Evolutionary conservation across 1,284 basidiomycete genomes (phyloP), one percentile per base, ranked within the genome.

Genomic region (Malassezia sympodialis): DNA sequence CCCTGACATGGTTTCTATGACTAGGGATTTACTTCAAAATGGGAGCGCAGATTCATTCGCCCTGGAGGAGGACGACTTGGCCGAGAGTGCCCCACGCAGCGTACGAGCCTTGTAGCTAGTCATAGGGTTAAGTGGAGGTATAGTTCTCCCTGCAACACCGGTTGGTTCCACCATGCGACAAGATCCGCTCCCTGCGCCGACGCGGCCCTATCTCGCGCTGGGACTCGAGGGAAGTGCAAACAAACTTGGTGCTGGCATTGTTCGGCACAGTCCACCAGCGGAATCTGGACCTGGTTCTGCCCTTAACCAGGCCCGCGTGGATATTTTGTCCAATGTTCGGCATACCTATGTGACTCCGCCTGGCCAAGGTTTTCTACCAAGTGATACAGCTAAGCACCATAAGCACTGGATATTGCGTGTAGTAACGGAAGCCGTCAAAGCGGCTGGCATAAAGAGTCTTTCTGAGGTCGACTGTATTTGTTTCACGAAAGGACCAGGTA

Each of bases 301-400:
- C 86, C 32, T 57, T 4, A 57, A 57, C 24, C 27, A 46, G 21
- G 55, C 50, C 8, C 30, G 45, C 17, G 76, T 77, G 11, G 72
- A 76, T 23, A 75, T 78, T 49, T 68, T 78, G 14, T 74, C 73
- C n/a, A 78, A 78, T 59, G 74, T 96, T 56, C 83, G 94, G 61
- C 94, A 96, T 73, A 99, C 94, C 8, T 96, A 98, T 74, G 88
- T 98, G 61, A 98, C 94, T 1, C 94, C 94, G 1, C 89, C 94
- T 2, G 94, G 94, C 7, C 87, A 96, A 77, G 94, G 94, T 0
- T 99, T 99, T 75, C 83, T 91, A 54, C 94, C 94, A 6, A 80
- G 85, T 51, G 91, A 98, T 72, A 98, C 94, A 4, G 93, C 93
- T 1, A 80, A 86, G 59, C 94, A 98, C 75, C 94, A 99, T 78